Base-by-base conservation (phyloP, 1,139 yeast genomes). In the Entelexis paramagnoliae region DNA sequence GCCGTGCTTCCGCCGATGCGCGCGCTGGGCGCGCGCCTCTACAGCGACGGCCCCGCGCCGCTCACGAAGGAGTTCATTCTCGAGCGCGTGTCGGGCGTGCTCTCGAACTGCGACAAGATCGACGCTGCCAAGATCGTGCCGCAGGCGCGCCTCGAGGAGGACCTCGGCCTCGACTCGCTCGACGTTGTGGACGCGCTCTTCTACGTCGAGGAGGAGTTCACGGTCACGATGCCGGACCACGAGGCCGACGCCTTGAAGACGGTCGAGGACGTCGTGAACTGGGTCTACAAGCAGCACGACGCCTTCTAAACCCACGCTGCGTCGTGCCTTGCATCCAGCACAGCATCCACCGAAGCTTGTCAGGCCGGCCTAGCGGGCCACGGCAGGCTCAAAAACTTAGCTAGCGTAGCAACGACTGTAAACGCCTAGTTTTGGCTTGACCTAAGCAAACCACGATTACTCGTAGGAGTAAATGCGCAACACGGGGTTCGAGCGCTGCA, bases 181-280 rank as follows among this genome's bases (percentile, higher is more conserved):
- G 96, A 87, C 64, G 82, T 84, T 35, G 95, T 85, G 46, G 96
- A 87, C 67, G 89, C 86, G 41, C 78, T 87, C 41, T 86, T 87
- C 87, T 94, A 86, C 62, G 78, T 87, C 57, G 96, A 87, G 70
- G 95, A 86, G 62, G 75, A 72, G 59, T 72, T 72, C 61, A 68
- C 71, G 58, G 72, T 75, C 59, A 84, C 81, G 66, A 85, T 87
- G 66, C 93, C 95, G 46, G 95, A 87, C 66, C 78, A 80, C 60
- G 89, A 84, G 66, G 91, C 94, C 43, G 94, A 86, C 65, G 76
- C 77, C 59, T 79, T 87, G 66, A 83, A 81, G 72, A 83, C 93
- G 29, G 86, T 87, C 58, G 82, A 84, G 49, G 89, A 86, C 67
- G 86, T 94, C 44, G 75, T 85, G 59, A 86, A 83, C 61, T 82